These are phyloP conservation scores for Diaporthe sp. DNA, from an alignment of 2,329 filamentous ascomycete species.

Conservation along the genomic window DNA sequence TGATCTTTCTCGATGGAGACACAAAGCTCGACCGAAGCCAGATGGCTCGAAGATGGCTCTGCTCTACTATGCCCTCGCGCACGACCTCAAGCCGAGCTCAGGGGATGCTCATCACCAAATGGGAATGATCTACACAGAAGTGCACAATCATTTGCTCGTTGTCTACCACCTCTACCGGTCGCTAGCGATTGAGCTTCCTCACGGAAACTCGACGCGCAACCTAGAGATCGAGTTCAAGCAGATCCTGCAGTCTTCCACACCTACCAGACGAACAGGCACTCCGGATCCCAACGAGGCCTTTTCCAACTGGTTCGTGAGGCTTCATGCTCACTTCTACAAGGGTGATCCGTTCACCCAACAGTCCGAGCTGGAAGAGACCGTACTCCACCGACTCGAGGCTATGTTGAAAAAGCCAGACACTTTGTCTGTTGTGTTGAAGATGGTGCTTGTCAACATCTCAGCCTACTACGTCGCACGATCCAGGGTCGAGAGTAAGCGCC, in stretches of 20 bases:
- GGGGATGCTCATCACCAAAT: constrained; percentile 92
- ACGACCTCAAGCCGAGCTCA: constrained; percentile 81
- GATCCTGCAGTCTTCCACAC: constrained; percentile 57
- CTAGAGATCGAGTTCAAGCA: constrained; percentile 82
- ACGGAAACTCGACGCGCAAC: constrained; percentile 81
- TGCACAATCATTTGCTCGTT: constrained; percentile 84
- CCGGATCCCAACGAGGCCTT: constrained; percentile 75
- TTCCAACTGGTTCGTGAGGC: constrained; percentile 84
- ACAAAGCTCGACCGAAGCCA: constrained; percentile 79
- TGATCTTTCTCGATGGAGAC: constrained; percentile 89
- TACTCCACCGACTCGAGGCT: constrained; percentile 82
- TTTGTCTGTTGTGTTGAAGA: constrained; percentile 78
- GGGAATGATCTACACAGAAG: constrained; percentile 85
- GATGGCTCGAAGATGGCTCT: constrained; percentile 85
- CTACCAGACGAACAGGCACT: constrained; percentile 51
- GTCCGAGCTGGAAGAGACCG: constrained; percentile 86
- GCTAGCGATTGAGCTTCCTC: constrained; percentile 79
- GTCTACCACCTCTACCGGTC: constrained; percentile 93
- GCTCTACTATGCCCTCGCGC: constrained; percentile 87
- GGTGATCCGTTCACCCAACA: constrained; percentile 82
- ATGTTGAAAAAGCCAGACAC: constrained; percentile 78
- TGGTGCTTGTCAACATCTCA: constrained; percentile 88
- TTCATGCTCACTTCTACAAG: constrained; percentile 88
- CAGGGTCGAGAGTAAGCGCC: constrained; percentile 67
- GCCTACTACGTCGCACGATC: constrained; percentile 81